Evolutionary conservation across 2,329 filamentous ascomycete genomes (phyloP), one percentile per base, ranked within the genome.

Genomic region (Phaeoacremonium minimum): DNA sequence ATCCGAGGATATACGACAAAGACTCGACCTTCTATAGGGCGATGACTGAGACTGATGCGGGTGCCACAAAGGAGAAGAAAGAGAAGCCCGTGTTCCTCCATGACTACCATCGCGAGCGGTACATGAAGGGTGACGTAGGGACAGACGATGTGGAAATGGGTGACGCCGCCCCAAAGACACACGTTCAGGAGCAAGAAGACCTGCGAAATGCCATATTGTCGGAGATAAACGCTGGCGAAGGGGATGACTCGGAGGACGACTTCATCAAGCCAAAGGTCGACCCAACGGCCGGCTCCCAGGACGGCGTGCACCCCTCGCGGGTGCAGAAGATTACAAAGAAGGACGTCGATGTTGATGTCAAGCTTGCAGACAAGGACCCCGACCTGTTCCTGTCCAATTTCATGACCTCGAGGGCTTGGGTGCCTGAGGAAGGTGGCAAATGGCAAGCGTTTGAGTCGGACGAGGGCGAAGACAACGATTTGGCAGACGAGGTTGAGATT

Each of bases 301-400:
- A 69, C 37, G 71, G 74, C 28, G 55, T 81, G 6, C 77, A 83
- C 51, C 76, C 77, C 4, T 77, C 76, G 5, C 66, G 78, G 44
- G 65, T 61, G 16, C 56, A 56, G 11, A 54, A 69, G 30, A 60
- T 69, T 39, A 61, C 73, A 39, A 66, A 63, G 8, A 71, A 72
- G 45, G 58, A 73, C 33, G 71, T 60, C 16, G 70, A 87, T 37
- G 51, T 76, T 11, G 84, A 93, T 49, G 68, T 95, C 30, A 71
- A 79, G 32, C 75, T 77, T 40, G 89, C 93, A 26, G 86, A 95
- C 52, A 85, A 87, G 58, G 83, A 98, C 55, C 93, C 59, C 0
- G 91, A 97, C 54, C 84, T 77, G 1, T 98, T 88, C 58, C 68
- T 98, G n/a, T 91, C 87, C 37, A 95, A 96, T 60, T 98, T 95